These are phyloP conservation scores for Rhododendron griersonianum DNA, from an alignment of 148 eudicot genomes.

Conservation along the genomic window DNA sequence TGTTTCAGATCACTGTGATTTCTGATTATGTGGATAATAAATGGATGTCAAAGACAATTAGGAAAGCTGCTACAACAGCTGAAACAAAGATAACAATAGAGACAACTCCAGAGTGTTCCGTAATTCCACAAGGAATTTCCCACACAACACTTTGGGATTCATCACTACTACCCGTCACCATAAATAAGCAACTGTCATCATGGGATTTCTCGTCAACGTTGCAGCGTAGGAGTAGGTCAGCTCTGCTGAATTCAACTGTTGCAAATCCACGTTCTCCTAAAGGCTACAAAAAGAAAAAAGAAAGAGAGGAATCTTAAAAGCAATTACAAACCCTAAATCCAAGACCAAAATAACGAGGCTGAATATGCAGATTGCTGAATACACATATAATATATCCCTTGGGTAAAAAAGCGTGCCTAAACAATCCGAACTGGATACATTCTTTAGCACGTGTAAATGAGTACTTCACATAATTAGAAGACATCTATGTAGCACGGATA, in stretches of 20 bases:
- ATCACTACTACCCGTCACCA: slow-evolving; percentile 11
- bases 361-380: background rate
- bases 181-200: slow-evolving; percentile 30
- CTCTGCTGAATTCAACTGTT: slow-evolving; percentile 47
- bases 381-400: background rate
- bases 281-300: slow-evolving; percentile 37
- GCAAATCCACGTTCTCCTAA: slow-evolving; percentile 53
- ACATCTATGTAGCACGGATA: too few species aligned
- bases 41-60: slow-evolving; percentile 51
- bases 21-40: slow-evolving; percentile 22
- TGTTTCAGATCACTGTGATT: slow-evolving; percentile 17
- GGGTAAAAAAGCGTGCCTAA: background rate
- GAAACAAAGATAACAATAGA: slow-evolving; percentile 57
- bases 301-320: background rate
- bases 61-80: slow-evolving; percentile 52
- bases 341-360: background rate
- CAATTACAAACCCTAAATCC: background rate
- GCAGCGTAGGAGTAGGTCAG: slow-evolving; percentile 56
- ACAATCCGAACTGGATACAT: background rate
- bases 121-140: slow-evolving; percentile 70
- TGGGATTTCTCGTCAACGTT: slow-evolving; percentile 18
- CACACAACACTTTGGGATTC: slow-evolving; percentile 32
- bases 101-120: slow-evolving; percentile 53
- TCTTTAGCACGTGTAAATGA: background rate
- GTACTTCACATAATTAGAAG: too few species aligned